phyloP scores from a whole-genome alignment of 495 filamentous ascomycete species.

The Geoglossum glabrum region DNA sequence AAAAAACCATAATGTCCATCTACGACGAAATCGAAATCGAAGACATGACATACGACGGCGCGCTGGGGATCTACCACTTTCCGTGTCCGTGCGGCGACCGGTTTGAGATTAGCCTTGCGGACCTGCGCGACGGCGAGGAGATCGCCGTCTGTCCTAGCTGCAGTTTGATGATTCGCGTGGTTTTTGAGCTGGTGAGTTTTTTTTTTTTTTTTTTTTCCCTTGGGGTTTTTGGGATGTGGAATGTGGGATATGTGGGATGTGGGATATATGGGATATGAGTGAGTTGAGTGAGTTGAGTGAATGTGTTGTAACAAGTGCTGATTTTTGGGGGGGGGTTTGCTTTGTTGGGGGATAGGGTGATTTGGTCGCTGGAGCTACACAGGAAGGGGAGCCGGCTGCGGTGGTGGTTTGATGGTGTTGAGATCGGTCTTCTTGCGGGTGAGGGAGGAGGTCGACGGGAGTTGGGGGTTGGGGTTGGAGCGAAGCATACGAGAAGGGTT shows the following conservation, averaged over 20 bases:
- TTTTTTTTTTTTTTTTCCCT: background rate
- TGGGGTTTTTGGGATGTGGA: no score
- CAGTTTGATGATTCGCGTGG: slow-evolving; percentile 85
- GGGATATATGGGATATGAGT: background rate
- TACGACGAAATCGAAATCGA: slow-evolving; percentile 99
- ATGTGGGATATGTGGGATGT: background rate
- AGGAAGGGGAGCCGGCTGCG: background rate
- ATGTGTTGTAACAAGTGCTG: no score
- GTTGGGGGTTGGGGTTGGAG: background rate
- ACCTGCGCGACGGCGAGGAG: slow-evolving; percentile 74
- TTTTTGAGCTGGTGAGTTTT: slow-evolving; percentile 61
- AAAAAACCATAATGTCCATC: background rate
- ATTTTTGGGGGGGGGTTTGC: no score
- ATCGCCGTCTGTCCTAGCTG: slow-evolving; percentile 93
- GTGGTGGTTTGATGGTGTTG: background rate
- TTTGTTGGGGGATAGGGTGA: no score
- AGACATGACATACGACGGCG: slow-evolving; percentile 84
- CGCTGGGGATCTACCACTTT: slow-evolving; percentile 74
- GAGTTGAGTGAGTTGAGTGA: background rate
- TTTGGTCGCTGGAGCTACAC: background rate
- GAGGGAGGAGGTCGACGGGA: no score
- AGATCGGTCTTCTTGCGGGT: no score
- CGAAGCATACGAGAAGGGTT: background rate
- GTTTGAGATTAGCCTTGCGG: slow-evolving; percentile 76
- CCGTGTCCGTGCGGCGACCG: slow-evolving; percentile 95